Base-by-base conservation (phyloP, 2,329 filamentous ascomycete genomes). In the Basipetospora sp. region DNA sequence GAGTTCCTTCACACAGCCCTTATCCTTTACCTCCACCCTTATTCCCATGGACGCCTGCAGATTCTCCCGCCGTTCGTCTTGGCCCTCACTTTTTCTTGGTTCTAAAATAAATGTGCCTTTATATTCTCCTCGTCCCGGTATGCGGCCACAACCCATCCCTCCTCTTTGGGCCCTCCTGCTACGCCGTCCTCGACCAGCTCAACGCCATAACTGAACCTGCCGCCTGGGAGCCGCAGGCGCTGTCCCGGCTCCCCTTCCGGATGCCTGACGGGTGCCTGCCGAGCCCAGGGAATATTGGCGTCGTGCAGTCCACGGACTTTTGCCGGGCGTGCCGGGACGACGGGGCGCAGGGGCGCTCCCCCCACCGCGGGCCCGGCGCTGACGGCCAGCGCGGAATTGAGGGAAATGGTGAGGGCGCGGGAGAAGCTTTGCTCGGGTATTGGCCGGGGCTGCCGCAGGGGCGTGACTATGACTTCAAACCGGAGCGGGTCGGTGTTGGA, bases 21-120 rank as follows among this genome's bases (percentile, higher is more conserved):
- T n/a, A n/a, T n/a, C n/a, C n/a, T n/a, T n/a, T n/a, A n/a, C n/a
- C n/a, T n/a, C n/a, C n/a, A n/a, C n/a, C n/a, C n/a, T n/a, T n/a
- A n/a, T n/a, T n/a, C n/a, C n/a, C n/a, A n/a, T n/a, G n/a, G n/a
- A n/a, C n/a, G n/a, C n/a, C n/a, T n/a, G n/a, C n/a, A n/a, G n/a
- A n/a, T n/a, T n/a, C n/a, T n/a, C n/a, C n/a, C n/a, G n/a, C n/a
- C n/a, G n/a, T n/a, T n/a, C n/a, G n/a, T n/a, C n/a, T n/a, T n/a
- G n/a, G n/a, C n/a, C n/a, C n/a, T n/a, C n/a, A n/a, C n/a, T n/a
- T n/a, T n/a, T n/a, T n/a, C n/a, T n/a, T n/a, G n/a, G n/a, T n/a
- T n/a, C n/a, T n/a, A n/a, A n/a, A n/a, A n/a, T n/a, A 13, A 31
- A 39, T 39, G 36, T 39, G 36, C 22, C 20, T 39, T 22, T 39